Evolutionary conservation across 768 basidiomycete genomes (phyloP).

Genomic region (Phallus indusiatus): DNA sequence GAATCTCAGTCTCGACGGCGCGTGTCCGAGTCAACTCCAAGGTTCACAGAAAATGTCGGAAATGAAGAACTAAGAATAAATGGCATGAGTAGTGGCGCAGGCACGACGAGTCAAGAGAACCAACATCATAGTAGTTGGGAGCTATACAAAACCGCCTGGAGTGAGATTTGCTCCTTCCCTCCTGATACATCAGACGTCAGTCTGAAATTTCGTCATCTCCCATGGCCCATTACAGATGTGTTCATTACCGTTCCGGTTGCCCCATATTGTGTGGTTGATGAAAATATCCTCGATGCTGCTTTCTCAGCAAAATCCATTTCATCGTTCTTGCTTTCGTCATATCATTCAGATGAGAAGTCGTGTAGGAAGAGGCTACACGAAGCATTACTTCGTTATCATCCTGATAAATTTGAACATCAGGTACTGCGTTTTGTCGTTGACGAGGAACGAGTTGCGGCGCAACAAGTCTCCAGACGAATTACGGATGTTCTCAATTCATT

Average conservation of each 20-base stretch:
- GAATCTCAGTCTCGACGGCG: not conserved
- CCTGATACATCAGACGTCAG: not conserved
- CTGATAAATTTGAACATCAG: conserved; percentile 3
- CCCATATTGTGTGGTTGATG: not conserved
- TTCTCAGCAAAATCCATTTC: not conserved
- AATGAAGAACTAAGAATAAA: not conserved
- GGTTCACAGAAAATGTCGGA: too few species aligned
- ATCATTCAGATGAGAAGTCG: not conserved
- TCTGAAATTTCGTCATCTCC: not conserved
- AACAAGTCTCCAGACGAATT: not conserved
- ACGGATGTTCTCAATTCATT: not conserved
- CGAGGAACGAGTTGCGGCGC: not conserved
- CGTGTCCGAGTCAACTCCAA: too few species aligned
- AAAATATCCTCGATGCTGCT: not conserved
- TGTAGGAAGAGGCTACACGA: not conserved
- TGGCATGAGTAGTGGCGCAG: not conserved
- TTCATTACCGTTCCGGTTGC: not conserved
- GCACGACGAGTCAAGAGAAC: not conserved
- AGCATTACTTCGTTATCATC: conserved; percentile 4
- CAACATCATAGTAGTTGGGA: not conserved
- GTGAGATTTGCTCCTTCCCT: not conserved
- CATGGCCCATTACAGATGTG: not conserved
- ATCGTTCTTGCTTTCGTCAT: not conserved
- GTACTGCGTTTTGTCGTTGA: not conserved
- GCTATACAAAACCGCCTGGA: not conserved